Base-by-base conservation (phyloP, 768 basidiomycete genomes). In the Leucocoprinus birnbaumii region DNA sequence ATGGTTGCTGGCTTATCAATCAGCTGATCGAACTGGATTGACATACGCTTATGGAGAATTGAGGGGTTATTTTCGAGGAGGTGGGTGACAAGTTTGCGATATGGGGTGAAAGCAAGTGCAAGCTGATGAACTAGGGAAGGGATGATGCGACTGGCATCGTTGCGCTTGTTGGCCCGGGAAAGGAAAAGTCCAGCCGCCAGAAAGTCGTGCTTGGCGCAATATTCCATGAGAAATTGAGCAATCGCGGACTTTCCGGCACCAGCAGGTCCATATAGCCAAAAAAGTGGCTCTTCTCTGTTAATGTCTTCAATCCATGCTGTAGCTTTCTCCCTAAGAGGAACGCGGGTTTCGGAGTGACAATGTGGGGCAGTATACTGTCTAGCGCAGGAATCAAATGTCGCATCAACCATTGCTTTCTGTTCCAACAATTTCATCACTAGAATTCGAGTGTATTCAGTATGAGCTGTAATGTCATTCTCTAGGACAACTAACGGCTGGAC, bases 211-310 rank as follows among this genome's bases (percentile, higher is more conserved):
- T 26, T 26, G 9, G 34, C 27, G 26, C 45, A 53, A n/a, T 21
- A 19, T 11, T 58, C 57, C 5, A 47, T 46, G 18, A 58, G 9
- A 7, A 45, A 44, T 34, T 53, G 51, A 1, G 47, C 47, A 8
- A 53, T 41, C 6, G 57, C 57, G 2, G 57, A 49, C 31, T 58
- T 58, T 31, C 57, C 57, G 13, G 37, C 43, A n/a, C 57, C 57
- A 3, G 57, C 57, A 21, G 52, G 47, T 14, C 57, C 57, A 5
- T 47, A 40, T 8, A 58, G 45, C 51, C 51, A 58, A 3, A 51
- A 40, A 6, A 58, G 25, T 14, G 37, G 38, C 21, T 6, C 27
- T 22, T 34, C 13, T 18, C 51, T 42, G 16, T 13, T n/a, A 2
- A 14, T 7, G 19, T 45, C 43, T 1, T 2, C 5, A 53, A 16